Evolutionary conservation across 345 rosid genomes (phyloP).

Genomic region (Reutealis trisperma): DNA sequence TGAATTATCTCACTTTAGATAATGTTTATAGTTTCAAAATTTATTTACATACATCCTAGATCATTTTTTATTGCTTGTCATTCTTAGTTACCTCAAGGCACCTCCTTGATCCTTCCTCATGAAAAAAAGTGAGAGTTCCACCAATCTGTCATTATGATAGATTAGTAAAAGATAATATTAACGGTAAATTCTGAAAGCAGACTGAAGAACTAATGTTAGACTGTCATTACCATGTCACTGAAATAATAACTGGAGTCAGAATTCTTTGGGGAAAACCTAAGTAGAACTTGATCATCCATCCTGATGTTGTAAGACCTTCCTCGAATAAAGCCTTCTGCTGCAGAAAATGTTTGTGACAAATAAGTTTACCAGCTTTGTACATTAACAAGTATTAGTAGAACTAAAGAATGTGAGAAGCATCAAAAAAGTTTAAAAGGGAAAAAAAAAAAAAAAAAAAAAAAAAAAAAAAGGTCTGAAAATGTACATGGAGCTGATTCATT

Average conservation of each 20-base stretch:
- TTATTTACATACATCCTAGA: not conserved
- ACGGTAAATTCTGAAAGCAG: slow-evolving; percentile 2
- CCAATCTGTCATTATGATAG: slow-evolving; percentile 65
- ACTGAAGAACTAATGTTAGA: slow-evolving; percentile 12
- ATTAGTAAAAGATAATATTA: slow-evolving; percentile 5
- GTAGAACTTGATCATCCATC: slow-evolving; percentile 87
- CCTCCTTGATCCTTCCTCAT: slow-evolving; percentile 81
- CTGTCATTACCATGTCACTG: slow-evolving; percentile 72
- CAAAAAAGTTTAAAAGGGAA: slow-evolving; percentile 2
- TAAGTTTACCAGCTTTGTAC: slow-evolving; percentile 41
- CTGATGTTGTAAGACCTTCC: slow-evolving; percentile 97
- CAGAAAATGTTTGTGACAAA: slow-evolving; percentile 50
- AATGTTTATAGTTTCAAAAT: not conserved
- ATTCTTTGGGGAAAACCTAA: slow-evolving; percentile 89
- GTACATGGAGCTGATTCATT: slow-evolving; percentile 68
- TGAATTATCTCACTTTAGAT: not conserved
- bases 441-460: too few species aligned
- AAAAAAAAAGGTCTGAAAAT: slow-evolving; percentile 18
- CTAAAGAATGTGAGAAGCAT: slow-evolving; percentile 18
- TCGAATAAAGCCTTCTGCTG: slow-evolving; percentile 92
- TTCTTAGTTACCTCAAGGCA: slow-evolving; percentile 79
- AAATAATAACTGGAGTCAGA: slow-evolving; percentile 92
- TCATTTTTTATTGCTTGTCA: not conserved
- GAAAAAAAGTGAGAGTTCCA: slow-evolving; percentile 94
- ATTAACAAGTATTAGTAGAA: slow-evolving; percentile 19